Evolutionary conservation across 192 early-diverging fungal genomes (phyloP), one percentile per base, ranked within the genome.

Genomic region (Mortierella antarctica): DNA sequence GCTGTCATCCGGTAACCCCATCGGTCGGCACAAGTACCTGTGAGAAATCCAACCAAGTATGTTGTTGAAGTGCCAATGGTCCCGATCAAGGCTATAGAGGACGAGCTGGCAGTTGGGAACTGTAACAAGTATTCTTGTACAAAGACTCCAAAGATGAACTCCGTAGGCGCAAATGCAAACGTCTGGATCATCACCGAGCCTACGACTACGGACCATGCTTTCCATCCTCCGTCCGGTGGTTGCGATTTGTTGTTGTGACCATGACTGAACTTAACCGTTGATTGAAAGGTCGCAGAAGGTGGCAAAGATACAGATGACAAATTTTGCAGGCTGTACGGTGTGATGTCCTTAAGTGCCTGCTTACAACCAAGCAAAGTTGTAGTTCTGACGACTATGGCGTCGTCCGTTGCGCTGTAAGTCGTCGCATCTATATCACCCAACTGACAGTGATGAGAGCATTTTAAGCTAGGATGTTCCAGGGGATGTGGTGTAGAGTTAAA

Each of bases 1-100:
- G 82, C 53, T 57, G 88, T 84, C 40, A 72, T 52, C 14, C 84
- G 63, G 65, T 85, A 88, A 0, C 90, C 90, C 72, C 84, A 86
- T 20, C 63, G 59, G 23, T 82, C 81, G 3, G 73, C 46, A 39
- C 40, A 2, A 11, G 31, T n/a, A 3, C 65, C 73, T 12, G 66
- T 23, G 14, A 75, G 5, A 17, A 82, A 69, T 5, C 84, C 84
- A 8, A 77, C 52, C 39, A 75, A 12, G 6, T 51, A 75, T 2
- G 73, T 75, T 1, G 66, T 50, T 2, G 65, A 62, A 0, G 73
- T 57, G 9, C 73, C 73, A n/a, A 57, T 75, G 18, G 73, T 75
- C 2, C 73, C 73, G 15, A 75, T 63, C n/a, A 75, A 21, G 1
- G 73, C 73, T 23, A 75, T 57, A 0, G 73, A 51, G 0, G 73